Evolutionary conservation across 1,284 basidiomycete genomes (phyloP), one percentile per base, ranked within the genome.

Genomic region (Irpex sp.): DNA sequence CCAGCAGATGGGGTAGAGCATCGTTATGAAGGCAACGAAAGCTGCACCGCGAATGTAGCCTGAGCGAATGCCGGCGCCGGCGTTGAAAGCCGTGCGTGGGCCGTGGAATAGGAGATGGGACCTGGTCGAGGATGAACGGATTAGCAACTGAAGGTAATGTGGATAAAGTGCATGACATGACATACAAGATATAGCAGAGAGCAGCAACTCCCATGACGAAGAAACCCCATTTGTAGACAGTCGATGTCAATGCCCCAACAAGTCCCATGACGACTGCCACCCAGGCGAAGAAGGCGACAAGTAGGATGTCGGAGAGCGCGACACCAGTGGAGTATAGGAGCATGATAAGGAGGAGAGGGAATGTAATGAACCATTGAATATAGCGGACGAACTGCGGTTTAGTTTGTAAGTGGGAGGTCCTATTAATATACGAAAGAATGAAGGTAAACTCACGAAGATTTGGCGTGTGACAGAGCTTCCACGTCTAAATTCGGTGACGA

Each of bases 291-390:
- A 62, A 62, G 13, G 57, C 61, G 8, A 48, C 54, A 48, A 57
- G 58, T 8, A 62, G 48, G 57, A 62, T 62, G 51, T 62, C 61
- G 17, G 61, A 59, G 13, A 62, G 47, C 11, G 61, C 31, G 36
- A 62, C 57, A 34, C 57, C 61, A 5, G 48, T 51, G 4, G 61
- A 36, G 57, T 17, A 59, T 7, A 62, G 49, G 6, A 62, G 26
- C 26, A 62, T 55, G n/a, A 59, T 51, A 8, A 62, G 57, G 4
- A 62, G 34, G 19, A 62, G 48, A 2, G 61, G 61, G 36, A 62
- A 62, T 57, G 56, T 59, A 56, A 62, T 62, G 48, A 62, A 62
- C 61, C 61, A 62, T 37, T 62, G 61, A 48, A 62, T 62, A 49
- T 62, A 62, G 7, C 61, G 61, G 13, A 59, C 61, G 51, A 38